These are phyloP conservation scores for Scedosporium minutisporum DNA, from an alignment of 2,329 filamentous ascomycete genomes.

Conservation along the genomic window DNA sequence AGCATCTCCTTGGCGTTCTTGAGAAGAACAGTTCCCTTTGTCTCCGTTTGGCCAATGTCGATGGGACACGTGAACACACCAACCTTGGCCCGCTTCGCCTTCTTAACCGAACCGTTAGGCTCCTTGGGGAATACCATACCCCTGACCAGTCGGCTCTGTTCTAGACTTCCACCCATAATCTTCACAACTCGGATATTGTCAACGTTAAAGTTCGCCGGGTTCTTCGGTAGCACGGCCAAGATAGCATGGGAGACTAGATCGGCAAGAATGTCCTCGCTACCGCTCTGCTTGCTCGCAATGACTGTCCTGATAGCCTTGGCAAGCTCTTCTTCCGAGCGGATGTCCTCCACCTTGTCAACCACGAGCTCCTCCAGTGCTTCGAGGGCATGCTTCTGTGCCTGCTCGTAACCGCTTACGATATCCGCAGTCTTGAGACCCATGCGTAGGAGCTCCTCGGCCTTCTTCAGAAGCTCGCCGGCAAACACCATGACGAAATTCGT, in stretches of 20 bases:
- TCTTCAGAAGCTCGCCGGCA: constrained; percentile 88
- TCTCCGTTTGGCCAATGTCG: constrained; percentile 93
- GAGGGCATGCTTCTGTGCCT: constrained; percentile 80
- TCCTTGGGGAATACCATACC: constrained; percentile 98
- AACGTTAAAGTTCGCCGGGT: constrained; percentile 92
- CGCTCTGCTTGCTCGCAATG: constrained; percentile 91
- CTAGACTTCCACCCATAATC: constrained; percentile 95
- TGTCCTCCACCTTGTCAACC: constrained; percentile 81
- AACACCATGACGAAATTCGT: constrained; percentile 96
- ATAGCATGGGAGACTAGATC: constrained; percentile 76
- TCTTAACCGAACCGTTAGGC: constrained; percentile 87
- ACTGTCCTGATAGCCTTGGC: constrained; percentile 94
- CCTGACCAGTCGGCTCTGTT: constrained; percentile 89
- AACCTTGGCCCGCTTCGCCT: constrained; percentile 86
- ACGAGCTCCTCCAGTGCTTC: constrained; percentile 78
- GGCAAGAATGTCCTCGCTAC: constrained; percentile 81
- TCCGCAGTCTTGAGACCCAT: constrained; percentile 99
- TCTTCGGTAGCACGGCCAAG: constrained; percentile 87
- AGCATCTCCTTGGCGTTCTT: constrained; percentile 99
- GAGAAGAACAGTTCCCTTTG: constrained; percentile 92
- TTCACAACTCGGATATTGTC: constrained; percentile 99
- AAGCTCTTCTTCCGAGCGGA: constrained; percentile 71
- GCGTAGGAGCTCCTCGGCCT: constrained; percentile 90
- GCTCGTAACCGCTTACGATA: constrained; percentile 92
- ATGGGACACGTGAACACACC: constrained; percentile 94